Evolutionary conservation across 495 filamentous ascomycete genomes (phyloP).

Genomic region (Rostrohypoxylon terebratum): DNA sequence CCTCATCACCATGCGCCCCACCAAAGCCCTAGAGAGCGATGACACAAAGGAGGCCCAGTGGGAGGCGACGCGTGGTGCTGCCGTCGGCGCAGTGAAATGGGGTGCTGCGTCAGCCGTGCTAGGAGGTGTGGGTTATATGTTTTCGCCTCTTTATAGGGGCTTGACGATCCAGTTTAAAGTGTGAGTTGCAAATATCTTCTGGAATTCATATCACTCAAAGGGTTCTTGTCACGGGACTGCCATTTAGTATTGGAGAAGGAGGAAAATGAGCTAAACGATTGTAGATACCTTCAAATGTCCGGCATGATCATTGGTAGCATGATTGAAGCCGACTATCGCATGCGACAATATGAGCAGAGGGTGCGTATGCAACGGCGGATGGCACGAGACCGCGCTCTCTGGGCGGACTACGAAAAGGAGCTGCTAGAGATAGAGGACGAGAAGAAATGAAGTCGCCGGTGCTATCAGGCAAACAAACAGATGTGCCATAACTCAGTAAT

Average conservation of each 20-base stretch:
- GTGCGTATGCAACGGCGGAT: slow-evolving; percentile 73
- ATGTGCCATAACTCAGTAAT: slow-evolving; percentile 15
- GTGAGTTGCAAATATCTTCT: slow-evolving; percentile 57
- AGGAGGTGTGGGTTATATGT: slow-evolving; percentile 65
- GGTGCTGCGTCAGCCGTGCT: slow-evolving; percentile 68
- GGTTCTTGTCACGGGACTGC: background rate
- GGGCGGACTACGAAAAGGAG: slow-evolving; percentile 57
- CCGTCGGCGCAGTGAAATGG: slow-evolving; percentile 73
- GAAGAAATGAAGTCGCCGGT: slow-evolving; percentile 34
- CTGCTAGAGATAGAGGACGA: slow-evolving; percentile 41
- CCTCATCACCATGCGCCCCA: slow-evolving; percentile 50
- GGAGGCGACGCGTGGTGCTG: slow-evolving; percentile 71
- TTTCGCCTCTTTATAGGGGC: slow-evolving; percentile 81
- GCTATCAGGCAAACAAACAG: slow-evolving; percentile 13
- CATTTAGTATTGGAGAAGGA: background rate
- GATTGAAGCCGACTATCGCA: slow-evolving; percentile 82
- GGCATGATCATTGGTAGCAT: slow-evolving; percentile 87
- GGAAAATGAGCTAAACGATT: background rate
- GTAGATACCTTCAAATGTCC: slow-evolving; percentile 84
- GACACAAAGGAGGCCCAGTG: slow-evolving; percentile 71
- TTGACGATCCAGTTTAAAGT: slow-evolving; percentile 93
- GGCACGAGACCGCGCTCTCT: slow-evolving; percentile 70
- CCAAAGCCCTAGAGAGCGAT: slow-evolving; percentile 59
- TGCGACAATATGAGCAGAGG: slow-evolving; percentile 73
- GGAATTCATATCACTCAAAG: background rate